Percentiles rank a stretch among this genome's conserved stretches.
phyloP scores from a whole-genome alignment of 2,329 filamentous ascomycete genomes.

The Neonectria punicea region DNA sequence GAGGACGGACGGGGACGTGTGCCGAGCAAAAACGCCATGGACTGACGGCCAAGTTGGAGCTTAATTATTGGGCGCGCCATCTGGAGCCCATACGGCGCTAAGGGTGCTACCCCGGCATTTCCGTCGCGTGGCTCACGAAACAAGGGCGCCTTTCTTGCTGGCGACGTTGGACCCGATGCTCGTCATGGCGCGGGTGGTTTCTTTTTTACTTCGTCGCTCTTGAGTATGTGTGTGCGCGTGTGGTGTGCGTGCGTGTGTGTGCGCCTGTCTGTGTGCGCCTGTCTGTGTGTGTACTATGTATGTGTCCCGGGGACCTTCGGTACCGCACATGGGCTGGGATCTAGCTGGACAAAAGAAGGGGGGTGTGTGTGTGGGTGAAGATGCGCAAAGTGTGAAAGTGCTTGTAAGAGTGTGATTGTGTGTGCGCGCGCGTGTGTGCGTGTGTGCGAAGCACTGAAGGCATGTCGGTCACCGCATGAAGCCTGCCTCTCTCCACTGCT shows the following conservation, averaged over 20 bases:
- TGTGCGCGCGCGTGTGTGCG: not conserved
- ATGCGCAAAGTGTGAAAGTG: not conserved
- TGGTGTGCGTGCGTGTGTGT: too few species aligned
- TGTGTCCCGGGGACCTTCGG: not conserved
- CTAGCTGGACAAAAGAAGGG: not conserved
- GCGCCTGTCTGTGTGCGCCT: too few species aligned
- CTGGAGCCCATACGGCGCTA: conserved; percentile 30
- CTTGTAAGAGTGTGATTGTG: not conserved
- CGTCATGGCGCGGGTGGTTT: not conserved
- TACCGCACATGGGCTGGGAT: not conserved
- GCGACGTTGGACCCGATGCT: conserved; percentile 14
- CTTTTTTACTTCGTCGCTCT: not conserved
- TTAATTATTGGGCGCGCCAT: conserved; percentile 44
- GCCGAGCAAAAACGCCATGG: conserved; percentile 39
- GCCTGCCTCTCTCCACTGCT: too few species aligned
- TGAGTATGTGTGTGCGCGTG: too few species aligned
- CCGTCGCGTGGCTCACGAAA: conserved; percentile 40
- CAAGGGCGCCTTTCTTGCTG: conserved; percentile 8
- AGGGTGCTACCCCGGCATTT: conserved; percentile 41
- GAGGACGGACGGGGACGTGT: conserved; percentile 39
- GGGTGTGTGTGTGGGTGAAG: not conserved
- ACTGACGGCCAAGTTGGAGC: conserved; percentile 44
- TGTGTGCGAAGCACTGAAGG: too few species aligned
- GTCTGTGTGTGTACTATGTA: too few species aligned
- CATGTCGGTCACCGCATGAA: not conserved